A percentile compares a stretch with the other conserved stretches of the same genome.
phyloP scores from a whole-genome alignment of 192 early-diverging fungal genomes.

The Polychytrium aggregatum region DNA sequence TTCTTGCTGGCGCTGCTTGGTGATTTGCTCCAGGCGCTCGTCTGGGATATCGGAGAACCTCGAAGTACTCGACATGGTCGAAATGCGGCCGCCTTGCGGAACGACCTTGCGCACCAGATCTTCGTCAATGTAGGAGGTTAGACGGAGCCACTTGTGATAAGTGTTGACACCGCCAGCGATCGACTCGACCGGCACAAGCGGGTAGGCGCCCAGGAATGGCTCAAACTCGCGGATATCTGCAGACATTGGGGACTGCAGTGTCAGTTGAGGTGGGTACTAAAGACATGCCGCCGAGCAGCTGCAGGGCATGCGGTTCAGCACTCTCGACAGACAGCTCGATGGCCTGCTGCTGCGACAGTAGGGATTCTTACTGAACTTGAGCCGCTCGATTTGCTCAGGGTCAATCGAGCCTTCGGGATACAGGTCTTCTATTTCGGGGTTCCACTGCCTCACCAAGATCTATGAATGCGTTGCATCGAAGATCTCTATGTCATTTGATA shows the following conservation, averaged over 20 bases:
- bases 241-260: background rate
- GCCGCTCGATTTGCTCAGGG: constrained; percentile 47
- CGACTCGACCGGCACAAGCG: constrained; percentile 40
- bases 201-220: constrained; percentile 69
- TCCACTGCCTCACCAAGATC: constrained; percentile 76
- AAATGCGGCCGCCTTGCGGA: constrained; percentile 29
- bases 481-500: no score
- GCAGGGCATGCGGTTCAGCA: no score
- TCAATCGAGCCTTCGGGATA: constrained; percentile 42
- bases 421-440: constrained; percentile 60
- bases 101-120: constrained; percentile 28
- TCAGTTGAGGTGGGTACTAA: background rate
- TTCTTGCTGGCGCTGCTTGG: no score
- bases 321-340: no score
- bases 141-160: constrained; percentile 64
- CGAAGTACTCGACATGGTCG: constrained; percentile 40
- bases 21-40: background rate
- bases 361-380: constrained; percentile 40
- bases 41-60: constrained; percentile 44
- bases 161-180: constrained; percentile 14
- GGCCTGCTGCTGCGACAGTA: no score
- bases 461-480: no score
- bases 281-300: background rate
- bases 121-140: constrained; percentile 57
- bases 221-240: constrained; percentile 72